Evolutionary conservation across 208 protist species (phyloP).

Genomic region (Herpetomonas muscarum): DNA sequence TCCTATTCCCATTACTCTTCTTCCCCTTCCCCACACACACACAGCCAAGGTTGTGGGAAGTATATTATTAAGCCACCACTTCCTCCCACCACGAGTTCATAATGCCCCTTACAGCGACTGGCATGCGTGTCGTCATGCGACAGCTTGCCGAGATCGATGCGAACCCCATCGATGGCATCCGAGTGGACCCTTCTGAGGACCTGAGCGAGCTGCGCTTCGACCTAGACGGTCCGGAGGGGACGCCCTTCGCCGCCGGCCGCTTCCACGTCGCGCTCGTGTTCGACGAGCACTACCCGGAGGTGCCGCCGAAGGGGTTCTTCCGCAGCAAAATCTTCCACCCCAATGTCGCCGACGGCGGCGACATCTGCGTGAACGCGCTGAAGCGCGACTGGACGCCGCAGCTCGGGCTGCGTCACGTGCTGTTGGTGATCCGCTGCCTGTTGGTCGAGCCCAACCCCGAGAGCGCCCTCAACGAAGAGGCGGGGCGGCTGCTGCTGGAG

Average conservation of each 20-base stretch:
- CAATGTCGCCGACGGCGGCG: constrained; percentile 96
- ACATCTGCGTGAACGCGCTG: constrained; percentile 99
- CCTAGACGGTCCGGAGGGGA: constrained; percentile 93
- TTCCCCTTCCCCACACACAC: background rate
- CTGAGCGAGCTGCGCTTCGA: constrained; percentile 91
- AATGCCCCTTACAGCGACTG: constrained; percentile 75
- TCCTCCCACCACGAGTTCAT: background rate
- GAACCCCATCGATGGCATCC: constrained; percentile 88
- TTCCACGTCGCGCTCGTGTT: constrained; percentile 93
- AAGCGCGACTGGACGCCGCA: constrained; percentile 96
- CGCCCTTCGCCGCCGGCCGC: constrained; percentile 93
- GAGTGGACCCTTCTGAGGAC: constrained; percentile 81
- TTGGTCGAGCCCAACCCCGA: constrained; percentile 98
- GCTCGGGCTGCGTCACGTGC: constrained; percentile 94
- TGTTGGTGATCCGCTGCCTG: constrained; percentile 95
- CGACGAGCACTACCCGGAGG: constrained; percentile 91
- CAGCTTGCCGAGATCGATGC: constrained; percentile 75
- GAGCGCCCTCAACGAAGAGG: constrained; percentile 98
- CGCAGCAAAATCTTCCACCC: constrained; percentile 99
- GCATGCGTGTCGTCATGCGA: constrained; percentile 83
- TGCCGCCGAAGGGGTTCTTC: constrained; percentile 97
- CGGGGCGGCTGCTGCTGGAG: constrained; percentile 96
- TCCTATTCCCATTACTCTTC: background rate
- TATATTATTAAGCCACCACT: background rate
- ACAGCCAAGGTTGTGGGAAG: background rate